These are phyloP conservation scores for Neoarthrinium moseri DNA, from an alignment of 2,329 filamentous ascomycete genomes.

Conservation along the genomic window DNA sequence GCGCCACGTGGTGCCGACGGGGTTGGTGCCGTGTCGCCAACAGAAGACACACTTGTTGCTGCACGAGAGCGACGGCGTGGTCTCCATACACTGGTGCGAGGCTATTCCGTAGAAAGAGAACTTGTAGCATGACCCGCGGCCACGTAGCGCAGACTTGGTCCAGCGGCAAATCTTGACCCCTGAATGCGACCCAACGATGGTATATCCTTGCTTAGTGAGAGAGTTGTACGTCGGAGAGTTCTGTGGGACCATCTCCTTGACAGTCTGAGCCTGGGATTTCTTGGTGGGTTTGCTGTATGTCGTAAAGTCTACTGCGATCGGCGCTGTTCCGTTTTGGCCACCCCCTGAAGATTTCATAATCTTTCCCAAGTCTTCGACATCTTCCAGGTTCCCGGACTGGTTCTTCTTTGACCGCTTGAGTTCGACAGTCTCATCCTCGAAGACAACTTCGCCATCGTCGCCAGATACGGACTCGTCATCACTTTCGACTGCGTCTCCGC, in stretches of 20 bases:
- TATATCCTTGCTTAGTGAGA: conserved; percentile 94
- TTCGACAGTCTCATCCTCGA: conserved; percentile 44
- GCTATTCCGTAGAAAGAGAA: conserved; percentile 96
- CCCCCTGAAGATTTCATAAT: conserved; percentile 53
- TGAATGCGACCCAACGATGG: conserved; percentile 91
- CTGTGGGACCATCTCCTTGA: conserved; percentile 93
- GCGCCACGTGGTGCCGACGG: conserved; percentile 93
- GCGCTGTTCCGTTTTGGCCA: conserved; percentile 36
- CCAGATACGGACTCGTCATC: conserved; percentile 71
- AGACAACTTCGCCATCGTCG: conserved; percentile 53
- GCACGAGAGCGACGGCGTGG: conserved; percentile 91
- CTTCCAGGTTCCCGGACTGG: conserved; percentile 56
- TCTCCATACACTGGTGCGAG: conserved; percentile 98
- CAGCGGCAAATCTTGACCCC: conserved; percentile 98
- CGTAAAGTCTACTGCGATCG: conserved; percentile 84
- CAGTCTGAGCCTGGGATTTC: conserved; percentile 39
- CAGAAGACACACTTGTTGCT: conserved; percentile 99
- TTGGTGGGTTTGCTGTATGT: conserved; percentile 60
- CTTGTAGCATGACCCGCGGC: conserved; percentile 95
- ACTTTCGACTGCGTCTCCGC: conserved; percentile 81
- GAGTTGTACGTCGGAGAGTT: conserved; percentile 84
- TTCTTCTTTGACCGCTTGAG: conserved; percentile 38
- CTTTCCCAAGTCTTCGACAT: conserved; percentile 80
- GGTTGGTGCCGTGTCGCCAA: conserved; percentile 97
- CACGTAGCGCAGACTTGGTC: conserved; percentile 95